A percentile compares a stretch with the other conserved stretches of the same genome.
Conservation (phyloP, 2,329 filamentous ascomycete species). For the Huntiella bhutanensis region DNA sequence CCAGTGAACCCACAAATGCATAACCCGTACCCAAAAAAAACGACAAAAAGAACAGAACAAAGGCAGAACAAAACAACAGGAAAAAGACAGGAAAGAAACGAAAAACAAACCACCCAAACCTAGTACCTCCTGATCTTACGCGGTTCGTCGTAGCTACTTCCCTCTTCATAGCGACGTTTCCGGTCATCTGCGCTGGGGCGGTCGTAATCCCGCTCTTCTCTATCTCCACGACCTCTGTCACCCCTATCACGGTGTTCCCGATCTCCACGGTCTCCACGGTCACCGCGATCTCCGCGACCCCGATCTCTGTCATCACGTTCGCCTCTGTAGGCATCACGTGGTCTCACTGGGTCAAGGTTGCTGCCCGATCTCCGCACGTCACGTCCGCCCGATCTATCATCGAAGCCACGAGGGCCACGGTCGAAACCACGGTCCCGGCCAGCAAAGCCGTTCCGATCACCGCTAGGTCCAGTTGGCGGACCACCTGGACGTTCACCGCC, state of each 20-base stretch:
- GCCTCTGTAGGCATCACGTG: constrained; percentile 26
- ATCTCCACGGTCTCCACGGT: constrained; percentile 17
- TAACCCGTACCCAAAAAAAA: neutral
- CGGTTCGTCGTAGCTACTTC: constrained; percentile 62
- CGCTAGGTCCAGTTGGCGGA: constrained; percentile 37
- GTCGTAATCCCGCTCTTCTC: constrained; percentile 30
- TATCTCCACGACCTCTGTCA: constrained; percentile 15
- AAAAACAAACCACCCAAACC: constrained; percentile 11
- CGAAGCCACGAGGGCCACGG: constrained; percentile 38
- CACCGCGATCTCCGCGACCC: constrained; percentile 21
- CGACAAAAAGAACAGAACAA: neutral
- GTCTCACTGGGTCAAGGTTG: constrained; percentile 61
- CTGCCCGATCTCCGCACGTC: constrained; percentile 40
- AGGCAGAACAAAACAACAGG: constrained; percentile 17
- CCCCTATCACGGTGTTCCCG: constrained; percentile 5
- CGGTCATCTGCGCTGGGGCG: constrained; percentile 37
- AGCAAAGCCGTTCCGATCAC: constrained; percentile 26
- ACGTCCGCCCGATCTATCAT: constrained; percentile 32
- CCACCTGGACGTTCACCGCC: constrained; percentile 17
- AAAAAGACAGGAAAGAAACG: constrained; percentile 13
- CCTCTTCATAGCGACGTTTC: constrained; percentile 56
- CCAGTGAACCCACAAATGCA: too few species aligned
- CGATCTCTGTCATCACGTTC: constrained; percentile 20
- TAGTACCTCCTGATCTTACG: constrained; percentile 47
- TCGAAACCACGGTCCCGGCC: constrained; percentile 33